Percentiles rank a stretch among this genome's conserved stretches.
These are phyloP conservation scores for Saccharomyces hybrid DNA, from an alignment of 1,139 yeast species.

Conservation along the genomic window DNA sequence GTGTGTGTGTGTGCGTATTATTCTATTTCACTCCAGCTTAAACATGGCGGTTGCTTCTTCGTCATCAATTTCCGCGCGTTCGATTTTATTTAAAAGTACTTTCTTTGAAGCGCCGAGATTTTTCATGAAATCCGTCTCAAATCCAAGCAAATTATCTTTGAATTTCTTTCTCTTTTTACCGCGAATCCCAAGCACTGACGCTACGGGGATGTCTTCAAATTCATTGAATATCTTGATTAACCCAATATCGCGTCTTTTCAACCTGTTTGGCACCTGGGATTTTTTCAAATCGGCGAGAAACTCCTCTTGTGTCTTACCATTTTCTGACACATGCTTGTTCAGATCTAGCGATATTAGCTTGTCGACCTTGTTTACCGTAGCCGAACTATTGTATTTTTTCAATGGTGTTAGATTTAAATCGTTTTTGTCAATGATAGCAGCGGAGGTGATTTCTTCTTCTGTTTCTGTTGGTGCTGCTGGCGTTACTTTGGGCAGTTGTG, in stretches of 20 bases:
- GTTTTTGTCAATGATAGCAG: neutral
- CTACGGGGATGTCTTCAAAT: constrained; percentile 31
- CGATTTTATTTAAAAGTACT: constrained; percentile 9
- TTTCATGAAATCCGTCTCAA: constrained; percentile 29
- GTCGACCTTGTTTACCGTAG: constrained; percentile 7
- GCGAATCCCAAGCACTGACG: constrained; percentile 30
- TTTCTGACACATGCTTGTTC: constrained; percentile 9
- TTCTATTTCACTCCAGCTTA: neutral
- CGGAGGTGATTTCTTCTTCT: neutral
- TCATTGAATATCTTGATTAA: constrained; percentile 27
- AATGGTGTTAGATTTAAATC: neutral
- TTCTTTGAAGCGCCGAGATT: constrained; percentile 22
- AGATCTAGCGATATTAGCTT: constrained; percentile 13
- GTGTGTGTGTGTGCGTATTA: neutral
- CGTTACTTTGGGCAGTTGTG: neutral
- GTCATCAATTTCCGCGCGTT: constrained; percentile 2
- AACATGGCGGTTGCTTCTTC: constrained; percentile 3
- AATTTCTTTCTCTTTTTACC: constrained; percentile 31
- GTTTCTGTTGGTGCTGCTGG: neutral
- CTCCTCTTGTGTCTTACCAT: constrained; percentile 16
- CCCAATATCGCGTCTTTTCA: constrained; percentile 27
- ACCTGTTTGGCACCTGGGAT: constrained; percentile 16
- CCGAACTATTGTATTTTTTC: neutral
- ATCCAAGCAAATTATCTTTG: constrained; percentile 27
- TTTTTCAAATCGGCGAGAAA: constrained; percentile 15